Evolutionary conservation across 108 stramenopile genomes (phyloP).

Genomic region (Ochromonas danica): DNA sequence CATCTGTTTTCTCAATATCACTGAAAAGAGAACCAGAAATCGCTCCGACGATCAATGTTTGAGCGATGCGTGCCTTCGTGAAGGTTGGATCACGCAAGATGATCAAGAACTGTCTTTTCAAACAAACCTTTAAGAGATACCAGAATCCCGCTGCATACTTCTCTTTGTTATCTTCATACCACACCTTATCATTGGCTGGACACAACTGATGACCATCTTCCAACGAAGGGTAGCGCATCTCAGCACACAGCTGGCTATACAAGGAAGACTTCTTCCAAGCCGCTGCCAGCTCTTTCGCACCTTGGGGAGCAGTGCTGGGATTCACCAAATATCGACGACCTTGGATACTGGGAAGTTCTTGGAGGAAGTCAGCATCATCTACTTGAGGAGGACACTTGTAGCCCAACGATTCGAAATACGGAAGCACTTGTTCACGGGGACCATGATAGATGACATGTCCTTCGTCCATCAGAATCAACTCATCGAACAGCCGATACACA

Average conservation of each 20-base stretch:
- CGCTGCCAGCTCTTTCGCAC: no score
- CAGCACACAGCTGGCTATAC: no score
- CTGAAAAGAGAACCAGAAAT: not conserved
- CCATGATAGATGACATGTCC: constrained; percentile 77
- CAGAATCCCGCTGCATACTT: no score
- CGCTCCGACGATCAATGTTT: not conserved
- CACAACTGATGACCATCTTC: no score
- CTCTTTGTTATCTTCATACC: no score
- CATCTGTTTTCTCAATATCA: not conserved
- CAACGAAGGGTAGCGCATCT: no score
- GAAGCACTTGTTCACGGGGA: constrained; percentile 60
- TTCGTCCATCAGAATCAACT: constrained; percentile 38
- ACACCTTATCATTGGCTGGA: no score
- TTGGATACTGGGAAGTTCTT: not conserved
- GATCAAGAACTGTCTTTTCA: no score
- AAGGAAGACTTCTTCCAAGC: no score
- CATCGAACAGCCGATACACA: constrained; percentile 43
- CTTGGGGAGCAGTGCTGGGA: no score
- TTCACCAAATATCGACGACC: no score
- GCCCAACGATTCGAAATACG: constrained; percentile 64
- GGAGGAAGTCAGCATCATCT: constrained; percentile 66
- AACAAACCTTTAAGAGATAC: no score
- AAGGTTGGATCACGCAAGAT: not conserved
- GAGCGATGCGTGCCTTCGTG: not conserved
- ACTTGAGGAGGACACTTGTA: constrained; percentile 66